Evolutionary conservation across 2,329 filamentous ascomycete species (phyloP).

Genomic region (Phyllosticta ampelicida): DNA sequence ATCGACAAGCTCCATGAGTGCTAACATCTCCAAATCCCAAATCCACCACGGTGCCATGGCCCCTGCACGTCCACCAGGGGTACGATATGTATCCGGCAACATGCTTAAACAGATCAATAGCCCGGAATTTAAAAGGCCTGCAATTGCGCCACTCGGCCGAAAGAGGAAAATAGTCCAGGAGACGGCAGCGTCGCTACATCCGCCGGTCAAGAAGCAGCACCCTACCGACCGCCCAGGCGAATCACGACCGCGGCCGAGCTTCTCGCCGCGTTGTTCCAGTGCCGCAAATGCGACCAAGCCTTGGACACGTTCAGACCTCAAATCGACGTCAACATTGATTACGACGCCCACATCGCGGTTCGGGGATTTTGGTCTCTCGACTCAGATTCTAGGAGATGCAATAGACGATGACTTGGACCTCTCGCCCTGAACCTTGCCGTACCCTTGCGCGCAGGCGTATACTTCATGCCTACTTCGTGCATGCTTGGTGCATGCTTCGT

Average conservation of each 20-base stretch:
- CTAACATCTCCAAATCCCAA: not conserved
- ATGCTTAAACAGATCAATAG: not conserved
- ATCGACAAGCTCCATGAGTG: not conserved
- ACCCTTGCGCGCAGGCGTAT: not conserved
- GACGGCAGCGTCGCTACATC: not conserved
- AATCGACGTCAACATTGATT: not conserved
- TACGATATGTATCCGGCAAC: not conserved
- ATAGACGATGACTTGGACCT: not conserved
- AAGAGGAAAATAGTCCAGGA: not conserved
- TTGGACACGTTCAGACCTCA: not conserved
- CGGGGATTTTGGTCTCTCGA: conserved; percentile 1
- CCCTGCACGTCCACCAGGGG: not conserved
- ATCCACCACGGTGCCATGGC: not conserved
- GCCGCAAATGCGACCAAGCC: not conserved
- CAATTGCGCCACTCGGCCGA: not conserved
- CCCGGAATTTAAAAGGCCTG: not conserved
- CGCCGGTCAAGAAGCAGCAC: not conserved
- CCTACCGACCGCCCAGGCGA: not conserved
- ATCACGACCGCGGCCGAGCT: not conserved
- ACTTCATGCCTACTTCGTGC: no score
- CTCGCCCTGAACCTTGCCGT: not conserved
- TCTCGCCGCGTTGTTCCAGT: not conserved
- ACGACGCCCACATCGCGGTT: not conserved
- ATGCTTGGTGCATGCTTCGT: no score
- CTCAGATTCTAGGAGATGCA: not conserved